These are phyloP conservation scores for Clarireedia homoeocarpa DNA, from an alignment of 2,329 filamentous ascomycete species.

Conservation along the genomic window DNA sequence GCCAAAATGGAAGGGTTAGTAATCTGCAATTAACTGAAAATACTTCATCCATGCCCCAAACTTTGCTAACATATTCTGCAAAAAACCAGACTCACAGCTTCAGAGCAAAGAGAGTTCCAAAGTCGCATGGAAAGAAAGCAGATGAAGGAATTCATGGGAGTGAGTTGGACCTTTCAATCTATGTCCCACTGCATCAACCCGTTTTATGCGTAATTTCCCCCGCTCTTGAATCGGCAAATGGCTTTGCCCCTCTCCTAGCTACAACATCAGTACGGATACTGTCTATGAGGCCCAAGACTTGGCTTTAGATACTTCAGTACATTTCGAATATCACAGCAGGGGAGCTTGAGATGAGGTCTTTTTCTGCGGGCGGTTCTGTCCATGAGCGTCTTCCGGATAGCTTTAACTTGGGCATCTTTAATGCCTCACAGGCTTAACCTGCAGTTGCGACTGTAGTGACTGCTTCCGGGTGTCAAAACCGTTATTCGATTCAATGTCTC, in stretches of 20 bases:
- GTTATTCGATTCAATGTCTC: no score
- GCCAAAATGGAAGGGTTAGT: slow-evolving; percentile 28
- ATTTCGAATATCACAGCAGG: no score
- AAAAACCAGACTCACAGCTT: slow-evolving; percentile 26
- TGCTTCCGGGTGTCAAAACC: no score
- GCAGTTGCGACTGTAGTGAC: no score
- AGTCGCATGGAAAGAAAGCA: slow-evolving; percentile 94
- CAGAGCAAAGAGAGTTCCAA: slow-evolving; percentile 90
- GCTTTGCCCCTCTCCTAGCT: not conserved
- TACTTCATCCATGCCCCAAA: not conserved
- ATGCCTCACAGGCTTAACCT: no score
- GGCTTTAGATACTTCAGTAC: not conserved
- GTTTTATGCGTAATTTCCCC: not conserved
- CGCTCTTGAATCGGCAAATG: not conserved
- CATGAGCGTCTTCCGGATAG: no score
- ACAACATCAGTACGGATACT: not conserved
- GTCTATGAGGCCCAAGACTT: not conserved
- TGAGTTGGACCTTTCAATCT: slow-evolving; percentile 41
- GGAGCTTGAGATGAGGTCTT: no score
- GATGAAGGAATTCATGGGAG: slow-evolving; percentile 98
- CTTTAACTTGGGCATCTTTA: no score
- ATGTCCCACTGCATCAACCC: not conserved
- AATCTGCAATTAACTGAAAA: not conserved
- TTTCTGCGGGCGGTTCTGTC: no score
- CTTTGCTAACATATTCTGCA: slow-evolving; percentile 11